Conservation (phyloP, 2,329 filamentous ascomycete species). For the Sarocladiaceae sp. region DNA sequence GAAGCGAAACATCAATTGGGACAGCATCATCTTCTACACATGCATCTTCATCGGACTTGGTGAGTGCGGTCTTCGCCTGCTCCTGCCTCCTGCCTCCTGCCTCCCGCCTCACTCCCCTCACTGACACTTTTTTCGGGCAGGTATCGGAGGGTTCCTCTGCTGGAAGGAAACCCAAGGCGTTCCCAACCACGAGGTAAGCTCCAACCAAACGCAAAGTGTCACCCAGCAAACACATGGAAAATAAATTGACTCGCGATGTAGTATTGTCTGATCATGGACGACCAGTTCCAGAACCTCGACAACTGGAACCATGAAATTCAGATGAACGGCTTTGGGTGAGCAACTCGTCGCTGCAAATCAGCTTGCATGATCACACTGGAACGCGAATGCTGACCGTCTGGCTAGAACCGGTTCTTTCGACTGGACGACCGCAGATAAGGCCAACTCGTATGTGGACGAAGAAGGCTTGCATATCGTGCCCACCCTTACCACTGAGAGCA, state of each 20-base stretch:
- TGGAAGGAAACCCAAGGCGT: constrained; percentile 9
- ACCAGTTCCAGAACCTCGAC: constrained; percentile 41
- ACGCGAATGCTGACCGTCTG: neutral
- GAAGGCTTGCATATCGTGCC: constrained; percentile 50
- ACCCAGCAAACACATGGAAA: constrained; percentile 20
- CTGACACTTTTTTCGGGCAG: no score
- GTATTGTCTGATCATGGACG: constrained; percentile 45
- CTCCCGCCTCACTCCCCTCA: no score
- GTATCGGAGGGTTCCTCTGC: constrained; percentile 3
- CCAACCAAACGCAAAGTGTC: neutral
- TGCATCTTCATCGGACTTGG: constrained; percentile 17
- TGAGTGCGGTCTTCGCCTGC: constrained; percentile 12
- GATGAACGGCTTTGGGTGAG: constrained; percentile 27
- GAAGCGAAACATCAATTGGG: constrained; percentile 19
- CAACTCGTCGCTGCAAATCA: constrained; percentile 21
- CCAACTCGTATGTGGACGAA: constrained; percentile 40
- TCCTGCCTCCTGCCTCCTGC: no score
- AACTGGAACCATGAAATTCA: constrained; percentile 42
- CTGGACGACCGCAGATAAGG: constrained; percentile 43
- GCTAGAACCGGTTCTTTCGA: constrained; percentile 37
- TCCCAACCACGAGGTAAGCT: constrained; percentile 28
- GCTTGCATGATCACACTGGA: no score
- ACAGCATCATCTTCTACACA: constrained; percentile 21
- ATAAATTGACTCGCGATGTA: constrained; percentile 16
- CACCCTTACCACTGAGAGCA: constrained; percentile 39